Percentiles rank a stretch among this genome's conserved stretches.
These are phyloP conservation scores for Moringa oleifera DNA, from an alignment of 345 rosid species.

Conservation along the genomic window DNA sequence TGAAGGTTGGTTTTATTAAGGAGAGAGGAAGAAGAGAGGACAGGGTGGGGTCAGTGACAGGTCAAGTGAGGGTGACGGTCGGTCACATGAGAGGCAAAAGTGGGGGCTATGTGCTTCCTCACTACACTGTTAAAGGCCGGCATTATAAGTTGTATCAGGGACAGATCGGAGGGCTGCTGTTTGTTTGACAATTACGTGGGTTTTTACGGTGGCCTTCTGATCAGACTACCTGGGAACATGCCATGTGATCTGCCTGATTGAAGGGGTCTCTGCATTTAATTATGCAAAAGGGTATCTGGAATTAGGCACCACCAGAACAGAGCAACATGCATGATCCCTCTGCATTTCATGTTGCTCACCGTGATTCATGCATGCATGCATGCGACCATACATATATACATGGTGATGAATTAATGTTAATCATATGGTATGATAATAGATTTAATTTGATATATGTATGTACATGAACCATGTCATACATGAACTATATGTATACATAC, in stretches of 20 bases:
- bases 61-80: conserved; percentile 43
- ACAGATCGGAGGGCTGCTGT: conserved; percentile 39
- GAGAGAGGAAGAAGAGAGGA: conserved; percentile 4
- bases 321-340: not conserved
- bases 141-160: conserved; percentile 39
- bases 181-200: conserved; percentile 24
- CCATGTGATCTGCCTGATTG: conserved; percentile 47
- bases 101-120: conserved; percentile 38
- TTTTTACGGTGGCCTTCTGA: conserved; percentile 40
- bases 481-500: too few species aligned
- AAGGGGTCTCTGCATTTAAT: conserved; percentile 25
- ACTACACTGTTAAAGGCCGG: conserved; percentile 27
- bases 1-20: too few species aligned
- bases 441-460: too few species aligned
- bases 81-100: conserved; percentile 70
- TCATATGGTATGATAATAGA: too few species aligned
- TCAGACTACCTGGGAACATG: conserved; percentile 27
- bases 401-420: too few species aligned
- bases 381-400: too few species aligned
- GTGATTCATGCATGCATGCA: not conserved
- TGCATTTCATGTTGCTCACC: not conserved
- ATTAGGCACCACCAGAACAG: not conserved
- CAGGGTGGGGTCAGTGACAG: conserved; percentile 45
- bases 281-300: not conserved
- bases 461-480: too few species aligned